Percentiles rank a stretch among this genome's conserved stretches.
These are phyloP conservation scores for Bacidia rubella DNA, from an alignment of 495 filamentous ascomycete species.

Conservation along the genomic window DNA sequence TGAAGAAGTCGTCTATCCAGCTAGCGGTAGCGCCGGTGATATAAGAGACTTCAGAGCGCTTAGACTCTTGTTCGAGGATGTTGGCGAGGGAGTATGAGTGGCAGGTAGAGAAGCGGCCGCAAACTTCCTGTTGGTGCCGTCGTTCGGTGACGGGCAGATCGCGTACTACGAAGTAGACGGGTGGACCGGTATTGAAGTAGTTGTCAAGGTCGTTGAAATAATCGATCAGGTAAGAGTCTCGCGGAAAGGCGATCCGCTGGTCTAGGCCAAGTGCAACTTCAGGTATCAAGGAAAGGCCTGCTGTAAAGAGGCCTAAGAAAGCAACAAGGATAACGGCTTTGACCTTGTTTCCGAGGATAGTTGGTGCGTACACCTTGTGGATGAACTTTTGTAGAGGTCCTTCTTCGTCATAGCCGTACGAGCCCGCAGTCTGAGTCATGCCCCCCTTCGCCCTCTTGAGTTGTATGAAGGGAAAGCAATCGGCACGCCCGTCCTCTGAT, in stretches of 20 bases:
- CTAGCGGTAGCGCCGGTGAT: slow-evolving; percentile 84
- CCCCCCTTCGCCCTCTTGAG: slow-evolving; percentile 49
- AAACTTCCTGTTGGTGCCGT: slow-evolving; percentile 66
- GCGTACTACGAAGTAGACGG: slow-evolving; percentile 88
- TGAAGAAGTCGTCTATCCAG: slow-evolving; percentile 94
- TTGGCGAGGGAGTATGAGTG: slow-evolving; percentile 71
- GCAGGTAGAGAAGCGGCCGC: slow-evolving; percentile 83
- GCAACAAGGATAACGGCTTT: slow-evolving; percentile 61
- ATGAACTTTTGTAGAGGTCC: slow-evolving; percentile 72
- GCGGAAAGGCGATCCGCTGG: slow-evolving; percentile 85
- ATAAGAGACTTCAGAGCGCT: slow-evolving; percentile 78
- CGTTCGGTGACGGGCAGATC: slow-evolving; percentile 65
- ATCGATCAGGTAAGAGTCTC: slow-evolving; percentile 79
- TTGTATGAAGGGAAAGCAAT: slow-evolving; percentile 81
- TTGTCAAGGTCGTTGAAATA: slow-evolving; percentile 92
- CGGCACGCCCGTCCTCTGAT: slow-evolving; percentile 73
- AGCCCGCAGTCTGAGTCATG: slow-evolving; percentile 34
- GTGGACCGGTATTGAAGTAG: slow-evolving; percentile 84
- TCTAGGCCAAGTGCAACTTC: slow-evolving; percentile 78
- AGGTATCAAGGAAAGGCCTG: slow-evolving; percentile 70
- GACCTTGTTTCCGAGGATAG: slow-evolving; percentile 60
- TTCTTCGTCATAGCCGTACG: slow-evolving; percentile 63
- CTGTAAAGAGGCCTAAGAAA: slow-evolving; percentile 81
- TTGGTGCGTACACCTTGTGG: slow-evolving; percentile 73
- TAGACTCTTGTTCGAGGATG: slow-evolving; percentile 82